Percentiles rank a stretch among this genome's conserved stretches.
phyloP scores from a whole-genome alignment of 208 protist species.

The Entamoeba dispar region DNA sequence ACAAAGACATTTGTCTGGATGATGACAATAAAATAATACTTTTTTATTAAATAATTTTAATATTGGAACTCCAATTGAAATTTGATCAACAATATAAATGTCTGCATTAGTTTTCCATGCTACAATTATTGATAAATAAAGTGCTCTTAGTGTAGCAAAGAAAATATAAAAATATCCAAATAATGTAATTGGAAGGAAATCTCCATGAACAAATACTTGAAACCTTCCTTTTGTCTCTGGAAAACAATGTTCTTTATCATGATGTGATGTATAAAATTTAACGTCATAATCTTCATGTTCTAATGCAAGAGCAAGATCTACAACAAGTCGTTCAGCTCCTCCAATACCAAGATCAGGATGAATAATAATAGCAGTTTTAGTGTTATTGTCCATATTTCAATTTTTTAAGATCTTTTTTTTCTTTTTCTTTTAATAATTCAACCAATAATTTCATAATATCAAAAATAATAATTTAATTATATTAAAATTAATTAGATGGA shows the following conservation, averaged over 20 bases:
- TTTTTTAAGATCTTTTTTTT: no score
- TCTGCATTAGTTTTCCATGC: neutral
- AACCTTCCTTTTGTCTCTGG: slow-evolving; percentile 69
- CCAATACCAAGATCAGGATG: slow-evolving; percentile 81
- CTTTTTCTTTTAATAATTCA: no score
- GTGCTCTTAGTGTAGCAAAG: slow-evolving; percentile 51
- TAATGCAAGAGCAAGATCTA: slow-evolving; percentile 65
- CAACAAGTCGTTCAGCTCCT: slow-evolving; percentile 79
- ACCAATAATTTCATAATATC: no score
- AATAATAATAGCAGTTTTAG: slow-evolving; percentile 34
- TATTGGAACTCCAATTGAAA: slow-evolving; percentile 53
- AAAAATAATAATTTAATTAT: no score
- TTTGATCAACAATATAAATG: slow-evolving; percentile 58
- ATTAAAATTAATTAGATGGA: no score
- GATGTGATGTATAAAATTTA: slow-evolving; percentile 67
- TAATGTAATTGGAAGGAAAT: slow-evolving; percentile 54
- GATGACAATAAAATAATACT: slow-evolving; percentile 91
- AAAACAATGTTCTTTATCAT: slow-evolving; percentile 65
- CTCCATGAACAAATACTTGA: slow-evolving; percentile 51
- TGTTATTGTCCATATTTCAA: no score
- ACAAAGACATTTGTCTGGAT: slow-evolving; percentile 66
- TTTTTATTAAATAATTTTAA: slow-evolving; percentile 42
- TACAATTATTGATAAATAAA: neutral
- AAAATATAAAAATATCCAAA: slow-evolving; percentile 53
- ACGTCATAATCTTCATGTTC: slow-evolving; percentile 49